Percentiles rank a stretch among this genome's conserved stretches.
These are phyloP conservation scores for Trichoderma sp. DNA, from an alignment of 2,329 filamentous ascomycete genomes.

Conservation along the genomic window DNA sequence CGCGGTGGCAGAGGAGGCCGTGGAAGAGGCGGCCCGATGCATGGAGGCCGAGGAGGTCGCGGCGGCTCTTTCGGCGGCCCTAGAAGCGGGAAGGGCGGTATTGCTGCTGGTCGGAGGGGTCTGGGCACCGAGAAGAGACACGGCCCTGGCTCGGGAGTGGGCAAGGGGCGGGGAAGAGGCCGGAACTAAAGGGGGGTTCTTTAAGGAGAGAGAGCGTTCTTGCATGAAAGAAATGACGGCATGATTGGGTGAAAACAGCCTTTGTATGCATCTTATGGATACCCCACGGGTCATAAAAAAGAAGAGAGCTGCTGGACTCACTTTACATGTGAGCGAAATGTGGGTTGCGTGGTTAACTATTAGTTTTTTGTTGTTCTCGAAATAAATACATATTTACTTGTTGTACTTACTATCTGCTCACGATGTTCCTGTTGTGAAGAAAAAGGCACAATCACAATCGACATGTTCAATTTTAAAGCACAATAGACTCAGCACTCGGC, in stretches of 20 bases:
- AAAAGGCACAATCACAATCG: neutral
- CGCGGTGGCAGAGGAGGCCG: constrained; percentile 33
- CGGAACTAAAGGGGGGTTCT: constrained; percentile 27
- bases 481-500: neutral
- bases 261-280: constrained; percentile 14
- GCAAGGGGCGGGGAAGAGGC: constrained; percentile 38
- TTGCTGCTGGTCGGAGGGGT: constrained; percentile 46
- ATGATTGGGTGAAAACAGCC: constrained; percentile 1
- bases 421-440: neutral
- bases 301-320: neutral
- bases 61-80: constrained; percentile 39
- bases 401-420: neutral
- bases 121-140: constrained; percentile 50
- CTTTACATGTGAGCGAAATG: neutral
- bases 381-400: neutral
- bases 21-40: constrained; percentile 30
- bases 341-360: constrained; percentile 10
- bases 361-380: neutral
- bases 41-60: constrained; percentile 36
- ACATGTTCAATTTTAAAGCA: neutral
- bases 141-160: constrained; percentile 40
- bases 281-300: constrained; percentile 15
- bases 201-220: neutral
- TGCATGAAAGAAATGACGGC: neutral
- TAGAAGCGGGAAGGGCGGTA: constrained; percentile 47